Conservation (phyloP, 257 asterid genomes). For the Fraxinus quadrangulata region DNA sequence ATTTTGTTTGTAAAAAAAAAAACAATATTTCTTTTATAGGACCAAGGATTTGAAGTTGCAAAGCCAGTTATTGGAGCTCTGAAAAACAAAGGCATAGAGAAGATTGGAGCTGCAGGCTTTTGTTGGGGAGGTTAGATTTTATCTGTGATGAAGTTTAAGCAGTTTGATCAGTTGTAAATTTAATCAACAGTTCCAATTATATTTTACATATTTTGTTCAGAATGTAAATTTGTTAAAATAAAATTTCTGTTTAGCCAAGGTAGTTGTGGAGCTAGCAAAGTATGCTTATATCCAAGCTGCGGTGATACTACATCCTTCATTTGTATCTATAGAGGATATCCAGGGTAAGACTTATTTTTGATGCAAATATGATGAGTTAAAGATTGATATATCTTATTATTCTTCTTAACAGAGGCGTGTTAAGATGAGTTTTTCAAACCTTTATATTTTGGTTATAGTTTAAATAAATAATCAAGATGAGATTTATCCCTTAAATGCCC, state of each 20-base stretch:
- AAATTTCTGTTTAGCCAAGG: slow-evolving; percentile 52
- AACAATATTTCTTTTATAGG: slow-evolving; percentile 31
- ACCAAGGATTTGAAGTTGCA: slow-evolving; percentile 59
- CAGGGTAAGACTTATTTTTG: slow-evolving; percentile 36
- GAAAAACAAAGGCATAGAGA: slow-evolving; percentile 53
- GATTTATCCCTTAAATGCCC: too few species aligned
- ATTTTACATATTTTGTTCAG: not conserved
- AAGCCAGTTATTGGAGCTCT: slow-evolving; percentile 60
- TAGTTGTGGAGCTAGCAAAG: slow-evolving; percentile 60
- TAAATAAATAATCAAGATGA: too few species aligned
- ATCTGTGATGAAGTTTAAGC: not conserved
- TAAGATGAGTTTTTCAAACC: too few species aligned
- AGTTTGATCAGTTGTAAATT: not conserved
- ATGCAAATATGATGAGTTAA: not conserved
- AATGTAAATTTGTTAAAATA: not conserved
- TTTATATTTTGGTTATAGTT: too few species aligned
- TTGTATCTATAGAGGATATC: slow-evolving; percentile 54
- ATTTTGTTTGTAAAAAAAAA: not conserved
- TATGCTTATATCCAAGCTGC: slow-evolving; percentile 53
- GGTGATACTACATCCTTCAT: slow-evolving; percentile 65
- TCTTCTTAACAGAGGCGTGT: not conserved
- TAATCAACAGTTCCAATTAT: slow-evolving; percentile 3
- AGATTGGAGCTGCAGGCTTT: slow-evolving; percentile 69
- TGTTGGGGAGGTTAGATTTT: slow-evolving; percentile 65
- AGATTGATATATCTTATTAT: not conserved